A percentile compares a stretch with the other conserved stretches of the same genome.
Conservation (phyloP, 768 basidiomycete genomes). For the Boletus subparvulus region DNA sequence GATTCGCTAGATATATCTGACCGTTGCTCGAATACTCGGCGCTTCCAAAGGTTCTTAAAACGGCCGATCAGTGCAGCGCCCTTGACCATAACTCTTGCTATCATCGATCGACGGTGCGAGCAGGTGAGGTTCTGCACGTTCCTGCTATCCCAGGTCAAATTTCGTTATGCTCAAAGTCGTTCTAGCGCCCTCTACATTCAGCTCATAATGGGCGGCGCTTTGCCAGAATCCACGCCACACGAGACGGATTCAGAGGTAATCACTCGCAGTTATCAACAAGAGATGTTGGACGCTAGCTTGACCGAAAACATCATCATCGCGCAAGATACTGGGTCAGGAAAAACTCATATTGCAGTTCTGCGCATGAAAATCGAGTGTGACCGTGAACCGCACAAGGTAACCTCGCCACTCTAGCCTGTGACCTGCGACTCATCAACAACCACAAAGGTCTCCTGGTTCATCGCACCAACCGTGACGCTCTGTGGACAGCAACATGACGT, state of each 20-base stretch:
- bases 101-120: not conserved
- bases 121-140: conserved; percentile 3
- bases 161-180: not conserved
- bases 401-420: not conserved
- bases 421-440: not conserved
- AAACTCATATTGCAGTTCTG: conserved; percentile 75
- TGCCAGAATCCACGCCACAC: not conserved
- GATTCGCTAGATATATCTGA: too few species aligned
- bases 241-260: conserved; percentile 4
- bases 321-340: conserved; percentile 77
- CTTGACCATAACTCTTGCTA: not conserved
- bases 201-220: conserved; percentile 15
- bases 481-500: conserved; percentile 68
- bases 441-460: conserved; percentile 70
- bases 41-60: not conserved
- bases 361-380: conserved; percentile 70
- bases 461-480: conserved; percentile 75
- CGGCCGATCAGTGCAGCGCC: not conserved
- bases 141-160: not conserved
- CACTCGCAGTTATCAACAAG: conserved; percentile 68
- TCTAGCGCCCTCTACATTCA: not conserved
- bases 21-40: too few species aligned
- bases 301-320: conserved; percentile 70
- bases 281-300: conserved; percentile 74
- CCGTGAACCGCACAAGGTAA: conserved; percentile 58